phyloP scores from a whole-genome alignment of 169 alveolate genomes.

The Plasmodium falciparum region DNA sequence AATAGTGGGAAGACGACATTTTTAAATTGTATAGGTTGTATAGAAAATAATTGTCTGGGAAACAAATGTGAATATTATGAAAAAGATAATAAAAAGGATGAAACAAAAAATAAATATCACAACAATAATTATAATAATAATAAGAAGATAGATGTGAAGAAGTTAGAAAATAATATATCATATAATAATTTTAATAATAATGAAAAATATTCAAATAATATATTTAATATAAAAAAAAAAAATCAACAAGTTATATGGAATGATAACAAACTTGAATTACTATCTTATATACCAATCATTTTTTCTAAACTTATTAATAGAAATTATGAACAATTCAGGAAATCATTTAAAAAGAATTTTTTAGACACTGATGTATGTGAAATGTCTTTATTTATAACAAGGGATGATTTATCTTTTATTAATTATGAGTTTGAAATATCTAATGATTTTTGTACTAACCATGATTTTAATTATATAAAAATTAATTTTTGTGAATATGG shows the following conservation, averaged over 20 bases:
- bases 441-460: not conserved
- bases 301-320: conserved; percentile 60
- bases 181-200: not conserved
- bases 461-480: conserved; percentile 30
- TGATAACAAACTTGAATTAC: conserved; percentile 33
- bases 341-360: conserved; percentile 30
- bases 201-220: not conserved
- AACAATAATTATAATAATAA: not conserved
- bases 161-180: not conserved
- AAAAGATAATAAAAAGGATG: not conserved
- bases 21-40: conserved; percentile 63
- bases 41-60: not conserved
- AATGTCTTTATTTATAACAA: conserved; percentile 48
- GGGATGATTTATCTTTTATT: conserved; percentile 64
- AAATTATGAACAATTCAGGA: conserved; percentile 50
- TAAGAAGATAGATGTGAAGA: not conserved
- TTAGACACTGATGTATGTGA: conserved; percentile 69
- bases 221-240: not conserved
- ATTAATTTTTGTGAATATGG: conserved; percentile 69
- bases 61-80: not conserved
- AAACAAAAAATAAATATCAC: no score
- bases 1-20: conserved; percentile 70
- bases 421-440: conserved; percentile 49
- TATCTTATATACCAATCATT: conserved; percentile 60
- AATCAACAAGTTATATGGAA: conserved; percentile 43